These are phyloP conservation scores for Monascus purpureus DNA, from an alignment of 495 filamentous ascomycete species.

Conservation along the genomic window DNA sequence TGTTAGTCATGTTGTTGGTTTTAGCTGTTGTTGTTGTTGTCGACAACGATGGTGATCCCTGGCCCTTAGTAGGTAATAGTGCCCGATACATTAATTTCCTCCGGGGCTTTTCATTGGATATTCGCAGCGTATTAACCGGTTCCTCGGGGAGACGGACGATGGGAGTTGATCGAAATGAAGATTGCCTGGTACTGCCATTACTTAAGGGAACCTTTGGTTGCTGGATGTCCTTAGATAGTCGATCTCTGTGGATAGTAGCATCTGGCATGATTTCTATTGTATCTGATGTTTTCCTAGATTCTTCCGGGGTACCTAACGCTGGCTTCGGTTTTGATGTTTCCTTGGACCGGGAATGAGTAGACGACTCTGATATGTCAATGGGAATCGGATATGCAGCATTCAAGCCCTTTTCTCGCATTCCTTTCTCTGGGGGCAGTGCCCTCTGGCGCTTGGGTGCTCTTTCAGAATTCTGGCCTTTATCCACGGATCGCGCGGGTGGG, in stretches of 20 bases:
- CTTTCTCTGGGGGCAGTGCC: too few relatives aligned
- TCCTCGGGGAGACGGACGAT: background rate
- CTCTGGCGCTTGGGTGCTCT: slow-evolving; percentile 37
- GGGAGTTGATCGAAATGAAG: slow-evolving; percentile 1
- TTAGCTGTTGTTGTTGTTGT: slow-evolving; percentile 6
- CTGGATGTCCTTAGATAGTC: background rate
- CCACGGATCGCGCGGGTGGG: background rate
- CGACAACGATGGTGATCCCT: slow-evolving; percentile 2
- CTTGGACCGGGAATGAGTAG: too few relatives aligned
- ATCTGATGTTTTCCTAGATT: too few relatives aligned
- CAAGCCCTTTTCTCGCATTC: slow-evolving; percentile 1
- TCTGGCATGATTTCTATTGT: too few relatives aligned
- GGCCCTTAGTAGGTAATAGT: slow-evolving; percentile 15
- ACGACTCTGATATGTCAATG: too few relatives aligned
- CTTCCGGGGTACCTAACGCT: too few relatives aligned
- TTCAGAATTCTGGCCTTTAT: slow-evolving; percentile 12
- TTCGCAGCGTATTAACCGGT: slow-evolving; percentile 16
- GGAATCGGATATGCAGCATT: too few relatives aligned
- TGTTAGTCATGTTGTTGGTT: too few relatives aligned
- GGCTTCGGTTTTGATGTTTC: background rate
- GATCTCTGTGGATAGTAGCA: background rate
- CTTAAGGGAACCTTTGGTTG: background rate
- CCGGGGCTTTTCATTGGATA: slow-evolving; percentile 23
- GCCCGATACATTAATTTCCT: slow-evolving; percentile 36
- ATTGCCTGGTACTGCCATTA: background rate